Conservation (phyloP, 192 early-diverging fungal genomes). For the Chytriomyces hyalinus region DNA sequence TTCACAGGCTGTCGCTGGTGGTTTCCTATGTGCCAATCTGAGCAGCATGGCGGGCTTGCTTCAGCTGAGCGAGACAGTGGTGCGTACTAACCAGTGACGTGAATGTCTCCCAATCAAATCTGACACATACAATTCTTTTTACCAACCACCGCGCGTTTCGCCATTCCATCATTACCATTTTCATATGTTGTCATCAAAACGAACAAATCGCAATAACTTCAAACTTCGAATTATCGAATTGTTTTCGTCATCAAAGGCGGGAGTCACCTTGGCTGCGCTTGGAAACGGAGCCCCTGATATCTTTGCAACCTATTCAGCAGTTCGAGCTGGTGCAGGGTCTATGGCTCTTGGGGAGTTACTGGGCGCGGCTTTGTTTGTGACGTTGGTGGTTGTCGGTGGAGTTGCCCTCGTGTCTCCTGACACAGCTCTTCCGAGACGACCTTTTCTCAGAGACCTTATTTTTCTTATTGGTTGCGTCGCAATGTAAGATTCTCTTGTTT, state of each 20-base stretch:
- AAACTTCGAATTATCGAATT: background rate
- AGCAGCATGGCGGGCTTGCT: slow-evolving; percentile 75
- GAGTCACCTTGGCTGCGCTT: slow-evolving; percentile 59
- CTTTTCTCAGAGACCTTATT: slow-evolving; percentile 78
- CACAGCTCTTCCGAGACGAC: slow-evolving; percentile 46
- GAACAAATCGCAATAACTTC: no score
- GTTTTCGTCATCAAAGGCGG: slow-evolving; percentile 31
- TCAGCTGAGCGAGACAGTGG: slow-evolving; percentile 79
- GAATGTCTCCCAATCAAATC: no score
- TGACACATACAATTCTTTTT: no score
- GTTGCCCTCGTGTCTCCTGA: slow-evolving; percentile 78
- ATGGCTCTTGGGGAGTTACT: slow-evolving; percentile 89
- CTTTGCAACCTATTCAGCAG: slow-evolving; percentile 80
- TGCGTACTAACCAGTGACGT: background rate
- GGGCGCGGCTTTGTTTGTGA: slow-evolving; percentile 84
- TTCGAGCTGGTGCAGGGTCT: slow-evolving; percentile 18
- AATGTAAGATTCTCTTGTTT: background rate
- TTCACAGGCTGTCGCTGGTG: slow-evolving; percentile 22
- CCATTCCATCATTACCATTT: no score
- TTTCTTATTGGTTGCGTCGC: slow-evolving; percentile 71
- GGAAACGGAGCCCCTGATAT: slow-evolving; percentile 93
- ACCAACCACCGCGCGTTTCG: no score
- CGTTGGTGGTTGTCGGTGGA: slow-evolving; percentile 80
- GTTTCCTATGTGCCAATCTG: slow-evolving; percentile 74
- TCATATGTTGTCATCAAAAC: no score